Base-by-base conservation (phyloP, 495 filamentous ascomycete species). In the Zalerion maritima region DNA sequence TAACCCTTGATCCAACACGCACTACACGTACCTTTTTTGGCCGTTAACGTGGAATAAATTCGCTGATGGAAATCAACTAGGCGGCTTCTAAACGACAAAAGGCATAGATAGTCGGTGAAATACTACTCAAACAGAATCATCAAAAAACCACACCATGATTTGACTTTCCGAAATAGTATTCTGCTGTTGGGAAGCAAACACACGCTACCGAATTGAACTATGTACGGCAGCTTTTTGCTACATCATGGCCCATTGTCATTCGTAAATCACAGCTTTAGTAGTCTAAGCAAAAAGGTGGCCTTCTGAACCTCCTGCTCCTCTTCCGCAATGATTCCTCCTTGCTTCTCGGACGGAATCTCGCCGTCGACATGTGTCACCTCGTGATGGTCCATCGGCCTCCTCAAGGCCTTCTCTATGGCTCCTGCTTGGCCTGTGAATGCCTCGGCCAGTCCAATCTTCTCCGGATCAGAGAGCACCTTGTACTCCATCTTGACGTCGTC, bases 271-370 rank as follows among this genome's bases (percentile, higher is more conserved):
- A 93, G 55, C 58, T 74, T 85, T 32, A 92, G 52, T 38, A 94
- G 48, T 41, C 83, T 73, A 51, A 94, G 50, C 60, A 89, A 58
- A 57, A 93, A 85, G 5, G 73, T 83, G 0, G 83, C 81, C 43
- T 79, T 82, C 44, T 83, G 79, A 28, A 94, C 71, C 57, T 94
- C 85, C 40, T 86, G 77, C 52, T 92, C 78, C 50, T 94, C 87
- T 49, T 91, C 69, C 31, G 71, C 60, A 40, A 94, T 83, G 28
- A 85, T 56, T 12, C 58, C 64, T 22, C 71, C 71, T 28, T 65
- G 58, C 21, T 60, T 54, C 29, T 63, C 57, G 8, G 60, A 69
- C 13, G 68, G 60, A 21, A 67, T 66, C 60, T 77, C 53, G 12
- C 73, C 75, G 20, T 75, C 73, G 31, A 77, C 47, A 25, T 71